phyloP scores from a whole-genome alignment of 352 stramenopile genomes.

The Phytophthora cactorum region DNA sequence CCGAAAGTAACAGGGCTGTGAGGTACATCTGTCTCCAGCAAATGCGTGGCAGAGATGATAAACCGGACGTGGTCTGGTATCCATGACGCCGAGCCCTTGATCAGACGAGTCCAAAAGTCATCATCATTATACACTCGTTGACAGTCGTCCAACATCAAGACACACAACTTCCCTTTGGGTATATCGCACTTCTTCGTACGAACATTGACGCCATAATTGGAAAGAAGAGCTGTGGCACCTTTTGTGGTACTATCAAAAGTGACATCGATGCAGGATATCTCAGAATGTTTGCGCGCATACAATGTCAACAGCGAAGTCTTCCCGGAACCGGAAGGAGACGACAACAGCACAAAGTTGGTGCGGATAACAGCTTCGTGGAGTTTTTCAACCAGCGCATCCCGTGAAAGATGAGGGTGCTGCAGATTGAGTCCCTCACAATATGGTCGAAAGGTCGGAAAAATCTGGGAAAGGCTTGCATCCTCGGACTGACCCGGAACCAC shows the following conservation, averaged over 20 bases:
- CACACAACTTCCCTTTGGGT: slow-evolving; percentile 1
- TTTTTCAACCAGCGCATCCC: slow-evolving; percentile 12
- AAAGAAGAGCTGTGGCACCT: slow-evolving; percentile 4
- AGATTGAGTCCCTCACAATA: slow-evolving; percentile 13
- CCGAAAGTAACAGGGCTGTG: slow-evolving; percentile 1
- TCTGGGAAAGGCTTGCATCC: not conserved
- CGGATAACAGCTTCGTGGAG: not conserved
- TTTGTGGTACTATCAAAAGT: not conserved
- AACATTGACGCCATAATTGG: slow-evolving; percentile 2
- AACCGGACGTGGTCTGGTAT: slow-evolving; percentile 13
- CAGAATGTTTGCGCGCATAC: slow-evolving; percentile 12
- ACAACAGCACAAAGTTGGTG: slow-evolving; percentile 11
- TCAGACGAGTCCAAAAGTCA: slow-evolving; percentile 12
- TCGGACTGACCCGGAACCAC: not conserved
- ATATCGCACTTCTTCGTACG: not conserved
- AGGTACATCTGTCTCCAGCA: slow-evolving; percentile 12
- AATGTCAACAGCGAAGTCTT: slow-evolving; percentile 22
- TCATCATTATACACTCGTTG: slow-evolving; percentile 16
- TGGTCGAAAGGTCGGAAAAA: slow-evolving; percentile 1
- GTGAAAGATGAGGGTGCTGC: slow-evolving; percentile 14
- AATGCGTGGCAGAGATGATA: slow-evolving; percentile 18
- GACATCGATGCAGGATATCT: slow-evolving; percentile 4
- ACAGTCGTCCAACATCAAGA: slow-evolving; percentile 20
- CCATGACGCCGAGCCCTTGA: slow-evolving; percentile 8
- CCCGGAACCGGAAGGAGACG: slow-evolving; percentile 2